These are phyloP conservation scores for Carpinus fangiana DNA, from an alignment of 306 rosid genomes.

Conservation along the genomic window DNA sequence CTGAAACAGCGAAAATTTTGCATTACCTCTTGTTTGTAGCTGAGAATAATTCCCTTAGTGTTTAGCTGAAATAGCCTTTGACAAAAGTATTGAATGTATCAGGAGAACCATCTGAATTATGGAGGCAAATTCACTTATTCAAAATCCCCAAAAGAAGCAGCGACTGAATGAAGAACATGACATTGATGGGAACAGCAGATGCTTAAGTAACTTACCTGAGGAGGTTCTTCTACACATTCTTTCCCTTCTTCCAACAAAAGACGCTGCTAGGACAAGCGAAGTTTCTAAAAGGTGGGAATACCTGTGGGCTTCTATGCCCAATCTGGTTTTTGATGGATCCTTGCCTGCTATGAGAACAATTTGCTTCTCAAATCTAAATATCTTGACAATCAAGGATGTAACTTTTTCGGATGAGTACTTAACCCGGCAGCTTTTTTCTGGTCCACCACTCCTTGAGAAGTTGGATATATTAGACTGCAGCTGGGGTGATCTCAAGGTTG, in stretches of 20 bases:
- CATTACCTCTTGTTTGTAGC: too few species aligned
- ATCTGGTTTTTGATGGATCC: neutral
- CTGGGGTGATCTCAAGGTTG: neutral
- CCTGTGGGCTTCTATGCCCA: neutral
- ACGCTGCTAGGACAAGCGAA: neutral
- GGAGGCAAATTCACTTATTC: too few species aligned
- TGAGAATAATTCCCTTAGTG: too few species aligned
- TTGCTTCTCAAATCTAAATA: neutral
- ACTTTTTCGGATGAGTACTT: neutral
- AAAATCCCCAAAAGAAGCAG: too few species aligned
- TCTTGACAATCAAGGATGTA: neutral
- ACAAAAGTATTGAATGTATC: too few species aligned
- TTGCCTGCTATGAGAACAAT: neutral
- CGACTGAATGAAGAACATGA: neutral
- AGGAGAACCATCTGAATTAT: too few species aligned
- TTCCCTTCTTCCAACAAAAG: neutral
- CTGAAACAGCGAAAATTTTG: too few species aligned
- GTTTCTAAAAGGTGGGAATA: neutral
- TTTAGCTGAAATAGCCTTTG: too few species aligned
- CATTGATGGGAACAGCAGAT: neutral
- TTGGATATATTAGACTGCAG: neutral
- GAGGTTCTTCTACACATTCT: neutral
- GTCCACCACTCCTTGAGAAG: neutral
- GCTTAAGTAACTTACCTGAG: neutral
- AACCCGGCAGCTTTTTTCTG: neutral